phyloP scores from a whole-genome alignment of 129 eudicot species.

The Glebionis coronaria region DNA sequence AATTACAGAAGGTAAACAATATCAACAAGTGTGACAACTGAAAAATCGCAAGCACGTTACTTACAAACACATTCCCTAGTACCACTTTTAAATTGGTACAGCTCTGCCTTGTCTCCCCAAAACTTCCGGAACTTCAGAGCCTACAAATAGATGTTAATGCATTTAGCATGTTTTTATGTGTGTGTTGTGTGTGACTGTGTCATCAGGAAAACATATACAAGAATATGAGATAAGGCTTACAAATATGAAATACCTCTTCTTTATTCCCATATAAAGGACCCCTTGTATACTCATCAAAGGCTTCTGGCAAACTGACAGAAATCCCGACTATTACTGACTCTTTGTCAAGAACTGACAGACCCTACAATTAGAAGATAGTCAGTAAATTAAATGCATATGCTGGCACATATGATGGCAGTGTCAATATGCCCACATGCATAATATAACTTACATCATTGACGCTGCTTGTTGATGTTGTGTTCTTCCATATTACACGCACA shows the following conservation, averaged over 20 bases:
- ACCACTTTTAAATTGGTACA: constrained; percentile 61
- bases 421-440: constrained; percentile 6
- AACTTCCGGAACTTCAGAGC: constrained; percentile 65
- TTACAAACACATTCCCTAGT: constrained; percentile 71
- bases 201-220: background rate
- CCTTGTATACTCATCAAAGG: constrained; percentile 50
- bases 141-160: constrained; percentile 25
- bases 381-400: constrained; percentile 24
- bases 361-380: constrained; percentile 41
- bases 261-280: constrained; percentile 79
- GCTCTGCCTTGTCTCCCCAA: constrained; percentile 84
- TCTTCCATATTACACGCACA: constrained; percentile 79
- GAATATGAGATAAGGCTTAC: background rate
- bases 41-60: constrained; percentile 25
- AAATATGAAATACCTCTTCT: constrained; percentile 54
- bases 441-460: constrained; percentile 59
- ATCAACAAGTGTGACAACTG: background rate
- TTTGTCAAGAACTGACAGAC: constrained; percentile 60
- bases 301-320: constrained; percentile 57
- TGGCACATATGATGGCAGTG: background rate
- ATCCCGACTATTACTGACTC: constrained; percentile 71
- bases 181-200: background rate
- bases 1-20: constrained; percentile 5
- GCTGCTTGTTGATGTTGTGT: constrained; percentile 38
- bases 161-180: background rate